Conservation (phyloP, 1,284 basidiomycete species). For the Cutaneotrichosporon arboriforme region DNA sequence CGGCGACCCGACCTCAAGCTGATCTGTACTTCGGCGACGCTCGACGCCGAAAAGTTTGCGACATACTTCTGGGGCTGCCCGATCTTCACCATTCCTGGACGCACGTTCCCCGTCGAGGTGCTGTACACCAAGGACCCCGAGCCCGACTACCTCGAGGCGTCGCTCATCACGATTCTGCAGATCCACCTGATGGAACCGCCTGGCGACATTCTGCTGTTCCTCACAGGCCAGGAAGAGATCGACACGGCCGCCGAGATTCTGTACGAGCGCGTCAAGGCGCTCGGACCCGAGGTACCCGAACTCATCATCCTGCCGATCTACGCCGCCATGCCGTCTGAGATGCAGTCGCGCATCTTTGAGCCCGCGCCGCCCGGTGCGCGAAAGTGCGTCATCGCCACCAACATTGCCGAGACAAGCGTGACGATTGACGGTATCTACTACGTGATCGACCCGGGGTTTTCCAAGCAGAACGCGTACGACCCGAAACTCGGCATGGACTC, state of each 20-base stretch:
- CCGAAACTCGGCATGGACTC: slow-evolving; percentile 97
- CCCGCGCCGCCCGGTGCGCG: slow-evolving; percentile 93
- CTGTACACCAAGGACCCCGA: slow-evolving; percentile 98
- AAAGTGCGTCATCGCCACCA: slow-evolving; percentile 97
- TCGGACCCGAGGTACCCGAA: slow-evolving; percentile 94
- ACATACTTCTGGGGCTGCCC: slow-evolving; percentile 98
- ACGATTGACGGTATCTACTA: slow-evolving; percentile 99
- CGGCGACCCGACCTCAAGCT: slow-evolving; percentile 91
- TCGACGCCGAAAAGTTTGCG: slow-evolving; percentile 99
- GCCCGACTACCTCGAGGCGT: slow-evolving; percentile 95
- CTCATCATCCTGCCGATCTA: slow-evolving; percentile 96
- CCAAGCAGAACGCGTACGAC: slow-evolving; percentile 98
- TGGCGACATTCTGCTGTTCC: slow-evolving; percentile 91
- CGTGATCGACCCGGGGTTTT: slow-evolving; percentile 96
- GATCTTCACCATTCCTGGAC: slow-evolving; percentile 99
- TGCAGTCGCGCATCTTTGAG: slow-evolving; percentile 96
- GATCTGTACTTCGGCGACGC: slow-evolving; percentile 95
- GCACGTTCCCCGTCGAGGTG: slow-evolving; percentile 96
- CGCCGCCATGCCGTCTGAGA: slow-evolving; percentile 93
- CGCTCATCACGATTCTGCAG: slow-evolving; percentile 98
- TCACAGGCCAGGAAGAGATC: slow-evolving; percentile 98
- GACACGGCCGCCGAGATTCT: slow-evolving; percentile 96
- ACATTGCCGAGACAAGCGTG: slow-evolving; percentile 96
- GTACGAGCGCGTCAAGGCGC: slow-evolving; percentile 95
- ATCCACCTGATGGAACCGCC: slow-evolving; percentile 97